Base-by-base conservation (phyloP, 305 asterid genomes). In the Andrographis paniculata region DNA sequence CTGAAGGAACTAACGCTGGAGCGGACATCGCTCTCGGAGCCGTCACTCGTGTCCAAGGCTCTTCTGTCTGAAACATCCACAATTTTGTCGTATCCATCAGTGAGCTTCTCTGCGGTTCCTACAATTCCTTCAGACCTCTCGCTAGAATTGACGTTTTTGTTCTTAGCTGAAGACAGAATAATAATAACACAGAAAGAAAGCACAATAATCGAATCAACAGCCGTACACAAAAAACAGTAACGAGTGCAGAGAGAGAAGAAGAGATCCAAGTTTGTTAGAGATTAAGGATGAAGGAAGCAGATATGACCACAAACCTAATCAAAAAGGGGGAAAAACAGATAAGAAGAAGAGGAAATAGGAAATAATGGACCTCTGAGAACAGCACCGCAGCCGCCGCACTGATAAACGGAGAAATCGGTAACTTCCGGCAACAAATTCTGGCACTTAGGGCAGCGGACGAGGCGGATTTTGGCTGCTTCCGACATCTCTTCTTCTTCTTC, bases 371-470 rank as follows among this genome's bases (percentile, higher is more conserved):
- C 95, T 71, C 78, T 65, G 24, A 84, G 75, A 41, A 77, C 85
- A 73, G 93, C 76, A 62, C 88, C 94, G 61, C 95, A 84, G 50
- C 78, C 93, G 22, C 93, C 93, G 55, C 95, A 84, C 72, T 65
- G 78, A 61, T 84, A 84, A 60, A 79, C 78, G 41, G 94, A 82
- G 78, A 53, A 81, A 53, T 74, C 78, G 17, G 69, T 68, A 43
- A 74, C 77, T 76, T 87, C 93, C 0, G 83, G 89, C 47, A 88
- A 82, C 40, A 81, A 61, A 46, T 79, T 81, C 45, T 67, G 77
- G 60, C 94, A 81, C 58, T 79, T 84, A 6, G 93, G 87, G 37
- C 97, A 88, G 38, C 84, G 94, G 56, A 84, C 89, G 42, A 84
- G 43, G 47, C 94, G 86, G 66, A 37, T n/a, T 37, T 37, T 37